Percentiles rank a stretch among this genome's conserved stretches.
Evolutionary conservation across 2,329 filamentous ascomycete genomes (phyloP).

Genomic region (Ophiocordyceps camponoti-floridani): DNA sequence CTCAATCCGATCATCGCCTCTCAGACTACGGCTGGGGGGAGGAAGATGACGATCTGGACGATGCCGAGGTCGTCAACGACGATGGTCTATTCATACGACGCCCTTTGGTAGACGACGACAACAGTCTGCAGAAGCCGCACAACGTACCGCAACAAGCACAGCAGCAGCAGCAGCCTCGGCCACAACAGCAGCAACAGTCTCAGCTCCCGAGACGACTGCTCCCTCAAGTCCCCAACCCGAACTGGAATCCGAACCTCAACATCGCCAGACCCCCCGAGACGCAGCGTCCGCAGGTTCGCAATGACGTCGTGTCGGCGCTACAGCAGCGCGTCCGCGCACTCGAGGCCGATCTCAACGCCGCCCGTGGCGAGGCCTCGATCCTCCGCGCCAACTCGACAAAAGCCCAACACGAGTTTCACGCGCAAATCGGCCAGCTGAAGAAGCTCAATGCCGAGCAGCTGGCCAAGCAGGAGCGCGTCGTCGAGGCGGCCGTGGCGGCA

Average conservation of each 20-base stretch:
- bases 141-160: no score
- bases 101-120: constrained; percentile 17
- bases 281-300: constrained; percentile 9
- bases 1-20: constrained; percentile 7
- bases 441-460: constrained; percentile 46
- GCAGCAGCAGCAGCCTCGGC: constrained; percentile 10
- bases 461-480: constrained; percentile 42
- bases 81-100: constrained; percentile 20
- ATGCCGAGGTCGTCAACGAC: constrained; percentile 35
- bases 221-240: constrained; percentile 16
- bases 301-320: constrained; percentile 24
- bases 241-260: constrained; percentile 19
- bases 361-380: constrained; percentile 56
- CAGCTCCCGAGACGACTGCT: constrained; percentile 9
- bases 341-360: constrained; percentile 38
- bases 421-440: constrained; percentile 41
- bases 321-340: constrained; percentile 35
- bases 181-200: constrained; percentile 4
- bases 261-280: constrained; percentile 6
- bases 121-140: constrained; percentile 7
- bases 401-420: constrained; percentile 41
- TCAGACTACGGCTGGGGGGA: constrained; percentile 27
- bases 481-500: constrained; percentile 47
- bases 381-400: constrained; percentile 54
- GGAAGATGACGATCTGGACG: constrained; percentile 40